These are phyloP conservation scores for Lyophyllum decastes DNA, from an alignment of 768 basidiomycete genomes.

Conservation along the genomic window DNA sequence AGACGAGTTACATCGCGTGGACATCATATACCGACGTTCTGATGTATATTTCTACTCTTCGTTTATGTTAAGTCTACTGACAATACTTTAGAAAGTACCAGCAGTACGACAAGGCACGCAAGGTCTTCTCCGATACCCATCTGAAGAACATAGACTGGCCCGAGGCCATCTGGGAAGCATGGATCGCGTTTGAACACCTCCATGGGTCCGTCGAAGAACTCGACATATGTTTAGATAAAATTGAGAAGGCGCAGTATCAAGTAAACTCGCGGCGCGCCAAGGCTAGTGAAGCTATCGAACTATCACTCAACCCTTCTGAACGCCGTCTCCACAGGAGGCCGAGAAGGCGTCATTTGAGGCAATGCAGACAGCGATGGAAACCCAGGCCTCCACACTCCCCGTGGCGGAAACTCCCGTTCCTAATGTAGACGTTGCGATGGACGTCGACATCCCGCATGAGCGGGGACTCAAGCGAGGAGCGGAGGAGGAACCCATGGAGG, in stretches of 20 bases:
- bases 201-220: conserved; percentile 73
- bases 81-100: conserved; percentile 45
- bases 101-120: conserved; percentile 60
- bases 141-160: conserved; percentile 90
- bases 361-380: conserved; percentile 44
- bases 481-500: conserved; percentile 49
- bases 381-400: conserved; percentile 35
- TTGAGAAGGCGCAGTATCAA: conserved; percentile 64
- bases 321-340: conserved; percentile 47
- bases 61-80: conserved; percentile 1
- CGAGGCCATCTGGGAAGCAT: conserved; percentile 90
- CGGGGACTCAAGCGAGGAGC: conserved; percentile 63
- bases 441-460: conserved; percentile 37
- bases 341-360: conserved; percentile 57
- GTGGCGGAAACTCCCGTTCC: conserved; percentile 29
- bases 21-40: conserved; percentile 71
- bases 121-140: conserved; percentile 65
- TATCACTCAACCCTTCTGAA: conserved; percentile 1
- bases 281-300: conserved; percentile 36
- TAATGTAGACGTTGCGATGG: conserved; percentile 35
- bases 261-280: conserved; percentile 65
- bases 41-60: conserved; percentile 47
- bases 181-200: conserved; percentile 84
- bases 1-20: conserved; percentile 77
- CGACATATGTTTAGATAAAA: conserved; percentile 59